These are phyloP conservation scores for Eucalyptus urophylla DNA, from an alignment of 345 rosid genomes.

Conservation along the genomic window DNA sequence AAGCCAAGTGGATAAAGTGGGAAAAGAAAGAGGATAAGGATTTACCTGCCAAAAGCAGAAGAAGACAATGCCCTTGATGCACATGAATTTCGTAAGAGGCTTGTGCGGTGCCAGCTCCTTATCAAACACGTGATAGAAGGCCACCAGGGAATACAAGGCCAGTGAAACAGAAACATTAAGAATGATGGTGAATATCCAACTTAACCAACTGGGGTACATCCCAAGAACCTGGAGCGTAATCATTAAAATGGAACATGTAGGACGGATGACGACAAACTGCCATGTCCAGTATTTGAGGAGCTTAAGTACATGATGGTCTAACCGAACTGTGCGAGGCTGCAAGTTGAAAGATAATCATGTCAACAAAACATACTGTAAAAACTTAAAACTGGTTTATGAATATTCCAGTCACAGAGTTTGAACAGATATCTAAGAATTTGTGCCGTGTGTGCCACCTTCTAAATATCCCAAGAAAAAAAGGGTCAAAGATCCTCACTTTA, in stretches of 20 bases:
- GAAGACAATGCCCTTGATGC: slow-evolving; percentile 98
- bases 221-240: slow-evolving; percentile 53
- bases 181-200: slow-evolving; percentile 88
- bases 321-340: slow-evolving; percentile 69
- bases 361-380: not conserved
- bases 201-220: slow-evolving; percentile 80
- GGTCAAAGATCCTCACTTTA: not conserved
- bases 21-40: not conserved
- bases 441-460: not conserved
- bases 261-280: slow-evolving; percentile 88
- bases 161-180: slow-evolving; percentile 83
- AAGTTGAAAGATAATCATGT: not conserved
- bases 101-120: slow-evolving; percentile 89
- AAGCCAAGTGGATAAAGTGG: not conserved
- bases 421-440: not conserved
- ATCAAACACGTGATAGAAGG: slow-evolving; percentile 89
- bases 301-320: slow-evolving; percentile 58
- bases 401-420: not conserved
- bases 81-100: slow-evolving; percentile 93
- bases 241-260: slow-evolving; percentile 80
- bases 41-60: slow-evolving; percentile 99
- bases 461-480: not conserved
- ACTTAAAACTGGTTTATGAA: not conserved
- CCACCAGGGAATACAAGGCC: slow-evolving; percentile 78
- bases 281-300: slow-evolving; percentile 93